Percentiles rank a stretch among this genome's conserved stretches.
Conservation (phyloP, 2,329 filamentous ascomycete species). For the Lachnellula willkommii region DNA sequence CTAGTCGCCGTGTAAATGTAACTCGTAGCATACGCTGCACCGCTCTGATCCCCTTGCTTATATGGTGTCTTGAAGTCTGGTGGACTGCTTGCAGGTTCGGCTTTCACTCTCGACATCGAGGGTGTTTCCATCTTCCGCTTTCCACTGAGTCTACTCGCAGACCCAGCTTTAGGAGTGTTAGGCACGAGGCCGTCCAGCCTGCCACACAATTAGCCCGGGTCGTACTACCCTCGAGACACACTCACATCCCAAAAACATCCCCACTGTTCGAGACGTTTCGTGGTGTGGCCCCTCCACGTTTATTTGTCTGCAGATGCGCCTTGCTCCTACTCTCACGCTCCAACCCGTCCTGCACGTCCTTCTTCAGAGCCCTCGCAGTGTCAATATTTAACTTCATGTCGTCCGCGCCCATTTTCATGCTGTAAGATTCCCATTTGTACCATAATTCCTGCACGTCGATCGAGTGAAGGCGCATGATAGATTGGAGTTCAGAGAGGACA, state of each 20-base stretch:
- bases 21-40: conserved; percentile 18
- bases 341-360: conserved; percentile 76
- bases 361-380: conserved; percentile 73
- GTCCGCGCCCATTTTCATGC: conserved; percentile 85
- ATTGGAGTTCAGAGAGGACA: conserved; percentile 73
- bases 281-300: conserved; percentile 56
- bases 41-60: conserved; percentile 20
- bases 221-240: background rate
- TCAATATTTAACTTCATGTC: conserved; percentile 67
- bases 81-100: conserved; percentile 40
- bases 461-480: conserved; percentile 78
- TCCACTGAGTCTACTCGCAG: conserved; percentile 19
- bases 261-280: conserved; percentile 49
- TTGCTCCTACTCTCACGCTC: conserved; percentile 71
- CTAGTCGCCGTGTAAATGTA: background rate
- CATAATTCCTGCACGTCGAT: conserved; percentile 81
- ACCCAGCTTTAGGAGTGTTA: conserved; percentile 45
- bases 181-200: conserved; percentile 65
- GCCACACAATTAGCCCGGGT: conserved; percentile 21
- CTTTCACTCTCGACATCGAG: conserved; percentile 42
- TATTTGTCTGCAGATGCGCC: conserved; percentile 59
- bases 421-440: conserved; percentile 99
- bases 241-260: conserved; percentile 80
- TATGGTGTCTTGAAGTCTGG: conserved; percentile 40
- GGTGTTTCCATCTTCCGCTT: conserved; percentile 42